These are phyloP conservation scores for Fomitiporia mediterranea DNA, from an alignment of 1,284 basidiomycete genomes.

Conservation along the genomic window DNA sequence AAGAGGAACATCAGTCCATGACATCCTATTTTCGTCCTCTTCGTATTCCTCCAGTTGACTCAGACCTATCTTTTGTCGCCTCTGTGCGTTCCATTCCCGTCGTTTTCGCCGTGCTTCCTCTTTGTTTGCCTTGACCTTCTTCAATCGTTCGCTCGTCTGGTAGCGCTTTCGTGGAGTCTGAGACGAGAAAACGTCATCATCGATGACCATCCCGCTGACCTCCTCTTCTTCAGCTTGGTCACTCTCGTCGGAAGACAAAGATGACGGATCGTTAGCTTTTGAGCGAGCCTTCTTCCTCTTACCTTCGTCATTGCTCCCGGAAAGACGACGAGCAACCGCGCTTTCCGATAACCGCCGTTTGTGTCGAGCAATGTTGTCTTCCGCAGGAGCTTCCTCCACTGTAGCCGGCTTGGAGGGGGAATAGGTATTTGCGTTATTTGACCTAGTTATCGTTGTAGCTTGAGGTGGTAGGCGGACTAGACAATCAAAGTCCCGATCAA, in stretches of 20 bases:
- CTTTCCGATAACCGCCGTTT: constrained; percentile 14
- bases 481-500: constrained; percentile 66
- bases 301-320: constrained; percentile 11
- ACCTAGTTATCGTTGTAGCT: constrained; percentile 37
- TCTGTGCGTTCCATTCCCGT: constrained; percentile 30
- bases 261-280: background rate
- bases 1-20: constrained; percentile 8
- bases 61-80: constrained; percentile 3
- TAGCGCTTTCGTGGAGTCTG: too few relatives aligned
- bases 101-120: constrained; percentile 33
- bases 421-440: constrained; percentile 11
- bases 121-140: constrained; percentile 29
- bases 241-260: constrained; percentile 32
- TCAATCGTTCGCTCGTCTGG: constrained; percentile 23
- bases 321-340: background rate
- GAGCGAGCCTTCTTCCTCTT: constrained; percentile 11
- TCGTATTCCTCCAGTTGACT: constrained; percentile 21
- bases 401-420: background rate
- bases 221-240: constrained; percentile 38
- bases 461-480: constrained; percentile 44
- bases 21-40: constrained; percentile 21
- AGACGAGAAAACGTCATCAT: constrained; percentile 28
- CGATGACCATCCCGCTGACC: constrained; percentile 52
- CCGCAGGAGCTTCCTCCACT: background rate
- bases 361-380: background rate